phyloP scores from a whole-genome alignment of 2,329 filamentous ascomycete species.

The Dothistroma septosporum region DNA sequence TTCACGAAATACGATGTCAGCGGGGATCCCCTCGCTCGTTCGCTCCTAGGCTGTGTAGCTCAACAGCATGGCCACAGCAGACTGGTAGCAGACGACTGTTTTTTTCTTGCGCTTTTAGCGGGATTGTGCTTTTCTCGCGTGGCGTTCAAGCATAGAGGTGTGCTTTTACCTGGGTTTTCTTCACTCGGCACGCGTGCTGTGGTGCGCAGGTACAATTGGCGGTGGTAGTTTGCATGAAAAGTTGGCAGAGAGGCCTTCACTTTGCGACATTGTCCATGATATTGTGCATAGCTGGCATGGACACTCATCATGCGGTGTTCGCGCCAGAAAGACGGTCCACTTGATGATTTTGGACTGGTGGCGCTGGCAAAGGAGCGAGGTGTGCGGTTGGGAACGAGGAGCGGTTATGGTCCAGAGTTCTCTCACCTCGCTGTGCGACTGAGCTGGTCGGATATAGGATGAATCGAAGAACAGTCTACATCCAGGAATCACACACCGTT shows the following conservation, averaged over 20 bases:
- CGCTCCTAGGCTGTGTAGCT: not conserved
- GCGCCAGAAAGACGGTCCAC: not conserved
- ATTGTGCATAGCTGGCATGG: not conserved
- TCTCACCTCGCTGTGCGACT: not conserved
- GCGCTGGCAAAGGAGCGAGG: not conserved
- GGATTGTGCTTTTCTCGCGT: constrained; percentile 13
- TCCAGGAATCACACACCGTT: not conserved
- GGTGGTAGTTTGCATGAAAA: constrained; percentile 4
- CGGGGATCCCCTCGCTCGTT: constrained; percentile 10
- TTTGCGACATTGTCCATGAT: not conserved
- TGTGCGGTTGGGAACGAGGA: not conserved
- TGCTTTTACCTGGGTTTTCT: constrained; percentile 5
- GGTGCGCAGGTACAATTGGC: not conserved
- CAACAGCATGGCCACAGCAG: not conserved
- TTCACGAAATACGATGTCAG: constrained; percentile 22
- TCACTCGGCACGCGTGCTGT: constrained; percentile 7
- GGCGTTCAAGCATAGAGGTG: constrained; percentile 22
- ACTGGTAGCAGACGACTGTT: constrained; percentile 13
- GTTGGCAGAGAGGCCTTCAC: not conserved
- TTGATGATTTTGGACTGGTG: not conserved
- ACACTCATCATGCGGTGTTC: not conserved
- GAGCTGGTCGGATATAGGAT: not conserved
- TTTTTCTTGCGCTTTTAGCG: constrained; percentile 25
- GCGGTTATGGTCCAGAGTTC: not conserved
- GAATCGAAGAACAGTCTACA: not conserved